phyloP scores from a whole-genome alignment of 352 stramenopile species.

The Phytopythium chamaehyphon region DNA sequence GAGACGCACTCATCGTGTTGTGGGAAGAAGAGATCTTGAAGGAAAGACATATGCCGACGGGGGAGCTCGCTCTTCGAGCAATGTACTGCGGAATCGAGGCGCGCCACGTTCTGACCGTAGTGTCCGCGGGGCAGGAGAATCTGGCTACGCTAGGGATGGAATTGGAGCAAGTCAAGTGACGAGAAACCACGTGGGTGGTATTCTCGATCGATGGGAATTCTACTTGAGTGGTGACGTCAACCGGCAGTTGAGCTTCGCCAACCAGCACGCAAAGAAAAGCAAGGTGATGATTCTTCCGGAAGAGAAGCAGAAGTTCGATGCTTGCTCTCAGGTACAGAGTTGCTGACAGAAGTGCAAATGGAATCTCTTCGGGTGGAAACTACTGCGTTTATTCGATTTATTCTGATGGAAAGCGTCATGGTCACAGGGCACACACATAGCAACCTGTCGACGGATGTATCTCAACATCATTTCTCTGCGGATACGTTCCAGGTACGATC shows the following conservation, averaged over 20 bases:
- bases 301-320: slow-evolving; percentile 33
- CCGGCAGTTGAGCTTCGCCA: slow-evolving; percentile 67
- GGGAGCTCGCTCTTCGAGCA: slow-evolving; percentile 51
- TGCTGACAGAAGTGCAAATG: slow-evolving; percentile 18
- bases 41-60: slow-evolving; percentile 23
- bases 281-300: slow-evolving; percentile 70
- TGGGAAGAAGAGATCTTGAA: slow-evolving; percentile 63
- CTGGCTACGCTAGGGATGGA: slow-evolving; percentile 56
- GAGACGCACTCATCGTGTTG: slow-evolving; percentile 77
- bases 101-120: slow-evolving; percentile 28
- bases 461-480: slow-evolving; percentile 43
- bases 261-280: slow-evolving; percentile 65
- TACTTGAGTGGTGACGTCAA: slow-evolving; percentile 83
- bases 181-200: slow-evolving; percentile 76
- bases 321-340: slow-evolving; percentile 12
- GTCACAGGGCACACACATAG: neutral
- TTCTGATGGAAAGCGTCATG: slow-evolving; percentile 12
- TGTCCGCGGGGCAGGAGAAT: slow-evolving; percentile 3
- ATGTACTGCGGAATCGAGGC: slow-evolving; percentile 57
- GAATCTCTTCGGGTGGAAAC: slow-evolving; percentile 37
- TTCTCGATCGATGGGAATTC: slow-evolving; percentile 85
- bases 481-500: slow-evolving; percentile 70
- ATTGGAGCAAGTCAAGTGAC: slow-evolving; percentile 75
- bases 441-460: neutral
- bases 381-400: slow-evolving; percentile 29